Conservation (phyloP, 2,329 filamentous ascomycete genomes). For the Neofusicoccum laricinum region DNA sequence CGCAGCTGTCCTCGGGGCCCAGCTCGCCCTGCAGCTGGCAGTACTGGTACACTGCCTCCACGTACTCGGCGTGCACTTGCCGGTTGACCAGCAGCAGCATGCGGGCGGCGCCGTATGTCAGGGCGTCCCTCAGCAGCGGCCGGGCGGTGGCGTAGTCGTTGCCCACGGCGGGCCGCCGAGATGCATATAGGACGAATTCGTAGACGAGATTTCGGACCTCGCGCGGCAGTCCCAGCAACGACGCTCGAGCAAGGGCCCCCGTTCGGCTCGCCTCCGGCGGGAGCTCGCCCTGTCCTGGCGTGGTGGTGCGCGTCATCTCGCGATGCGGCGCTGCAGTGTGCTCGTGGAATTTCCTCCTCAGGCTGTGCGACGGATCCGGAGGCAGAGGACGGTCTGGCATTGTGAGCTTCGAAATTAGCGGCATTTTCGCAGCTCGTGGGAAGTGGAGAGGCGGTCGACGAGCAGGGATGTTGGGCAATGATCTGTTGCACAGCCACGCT, state of each 20-base stretch:
- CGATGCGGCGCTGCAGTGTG: background rate
- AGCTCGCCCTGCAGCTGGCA: conserved; percentile 11
- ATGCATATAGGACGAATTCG: conserved; percentile 12
- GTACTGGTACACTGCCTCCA: background rate
- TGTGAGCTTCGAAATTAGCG: conserved; percentile 8
- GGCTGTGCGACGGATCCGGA: background rate
- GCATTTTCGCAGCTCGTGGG: conserved; percentile 14
- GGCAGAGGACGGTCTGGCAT: background rate
- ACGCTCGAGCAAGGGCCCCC: background rate
- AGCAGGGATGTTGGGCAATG: conserved; percentile 15
- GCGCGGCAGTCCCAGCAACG: conserved; percentile 9
- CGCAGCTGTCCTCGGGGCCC: conserved; percentile 12
- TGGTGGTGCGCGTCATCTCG: background rate
- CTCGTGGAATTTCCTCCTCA: background rate
- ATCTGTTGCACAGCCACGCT: conserved; percentile 15
- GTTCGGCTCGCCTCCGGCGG: background rate
- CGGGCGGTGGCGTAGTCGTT: conserved; percentile 13
- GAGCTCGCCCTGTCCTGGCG: background rate
- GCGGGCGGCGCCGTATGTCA: conserved; percentile 6
- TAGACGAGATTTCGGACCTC: conserved; percentile 13
- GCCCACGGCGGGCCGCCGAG: conserved; percentile 2
- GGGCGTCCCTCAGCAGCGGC: conserved; percentile 4
- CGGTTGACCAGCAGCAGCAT: conserved; percentile 11
- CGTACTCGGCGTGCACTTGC: conserved; percentile 9
- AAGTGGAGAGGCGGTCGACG: conserved; percentile 14